These are phyloP conservation scores for Camelina laxa DNA, from an alignment of 345 rosid species.

Conservation along the genomic window DNA sequence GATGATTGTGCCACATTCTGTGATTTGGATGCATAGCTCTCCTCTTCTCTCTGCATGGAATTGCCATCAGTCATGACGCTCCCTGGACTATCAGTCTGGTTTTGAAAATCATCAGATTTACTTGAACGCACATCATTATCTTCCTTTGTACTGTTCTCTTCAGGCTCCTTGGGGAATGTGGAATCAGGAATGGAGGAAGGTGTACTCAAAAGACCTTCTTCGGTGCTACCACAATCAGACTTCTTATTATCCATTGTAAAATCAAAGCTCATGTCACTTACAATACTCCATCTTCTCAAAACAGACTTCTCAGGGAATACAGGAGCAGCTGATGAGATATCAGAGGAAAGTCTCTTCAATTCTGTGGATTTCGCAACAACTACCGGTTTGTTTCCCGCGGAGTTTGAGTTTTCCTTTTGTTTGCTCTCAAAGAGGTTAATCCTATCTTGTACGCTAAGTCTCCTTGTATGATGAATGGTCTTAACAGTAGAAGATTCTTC, in stretches of 20 bases:
- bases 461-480: slow-evolving; percentile 58
- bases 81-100: slow-evolving; percentile 37
- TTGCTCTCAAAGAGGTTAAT: slow-evolving; percentile 92
- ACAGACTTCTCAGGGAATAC: slow-evolving; percentile 69
- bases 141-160: slow-evolving; percentile 40
- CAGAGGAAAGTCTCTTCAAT: slow-evolving; percentile 79
- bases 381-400: slow-evolving; percentile 65
- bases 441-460: slow-evolving; percentile 96
- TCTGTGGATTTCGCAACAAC: slow-evolving; percentile 64
- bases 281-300: slow-evolving; percentile 94
- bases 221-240: slow-evolving; percentile 41
- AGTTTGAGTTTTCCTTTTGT: slow-evolving; percentile 65
- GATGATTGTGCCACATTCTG: slow-evolving; percentile 30
- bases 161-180: slow-evolving; percentile 34
- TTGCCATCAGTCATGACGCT: slow-evolving; percentile 42
- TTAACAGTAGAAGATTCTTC: slow-evolving; percentile 50
- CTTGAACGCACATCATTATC: slow-evolving; percentile 57
- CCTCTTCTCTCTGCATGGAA: slow-evolving; percentile 61
- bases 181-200: slow-evolving; percentile 56
- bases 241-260: slow-evolving; percentile 65
- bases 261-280: slow-evolving; percentile 96
- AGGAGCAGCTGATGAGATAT: slow-evolving; percentile 59
- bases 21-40: slow-evolving; percentile 47
- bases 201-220: slow-evolving; percentile 61
- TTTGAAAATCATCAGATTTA: slow-evolving; percentile 59